Evolutionary conservation across 2,329 filamentous ascomycete species (phyloP), one percentile per base, ranked within the genome.

Genomic region (Verticillium alfalfae): DNA sequence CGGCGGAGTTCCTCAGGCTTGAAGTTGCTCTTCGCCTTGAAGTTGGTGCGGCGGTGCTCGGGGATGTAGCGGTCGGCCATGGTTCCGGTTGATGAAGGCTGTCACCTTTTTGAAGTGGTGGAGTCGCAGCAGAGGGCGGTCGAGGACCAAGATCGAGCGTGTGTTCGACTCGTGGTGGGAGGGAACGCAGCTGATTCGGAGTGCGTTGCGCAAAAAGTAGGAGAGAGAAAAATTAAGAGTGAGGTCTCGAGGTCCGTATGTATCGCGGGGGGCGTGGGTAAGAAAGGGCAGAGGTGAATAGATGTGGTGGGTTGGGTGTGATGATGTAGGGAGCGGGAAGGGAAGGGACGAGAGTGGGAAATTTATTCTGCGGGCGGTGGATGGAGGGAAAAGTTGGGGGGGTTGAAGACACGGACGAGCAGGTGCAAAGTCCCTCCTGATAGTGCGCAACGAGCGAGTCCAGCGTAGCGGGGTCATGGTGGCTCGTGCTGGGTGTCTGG

Each of bases 1-100:
- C 95, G 93, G 76, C 95, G 92, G 68, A 99, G 89, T 83, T 99
- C 95, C 78, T 99, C 95, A 71, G 94, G 94, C 88, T 97, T 97
- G 86, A 99, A 98, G 73, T 92, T 92, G 80, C 92, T 94, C 87
- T 97, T 97, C 61, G 95, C 95, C 90, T 99, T 99, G 89, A 97
- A 99, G 83, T 97, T 93, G 68, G 92, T 97, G 76, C 95, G 93
- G 78, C 95, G 93, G 84, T 99, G 95, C 84, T 99, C 95, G 78
- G 95, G 95, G 74, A 99, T 99, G 84, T 97, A 99, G 74, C 95
- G 92, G 79, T 99, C 95, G 78, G 95, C 91, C 95, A 99, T 99
- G 81, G 71, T 88, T 78, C 75, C 75, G 74, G 74, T 62, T 73
- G 45, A 49, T 49, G 45, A 22, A 49, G 45, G 45, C 18, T n/a